Percentiles rank a stretch among this genome's conserved stretches.
Conservation (phyloP, 768 basidiomycete species). For the Mycena capillaripes region DNA sequence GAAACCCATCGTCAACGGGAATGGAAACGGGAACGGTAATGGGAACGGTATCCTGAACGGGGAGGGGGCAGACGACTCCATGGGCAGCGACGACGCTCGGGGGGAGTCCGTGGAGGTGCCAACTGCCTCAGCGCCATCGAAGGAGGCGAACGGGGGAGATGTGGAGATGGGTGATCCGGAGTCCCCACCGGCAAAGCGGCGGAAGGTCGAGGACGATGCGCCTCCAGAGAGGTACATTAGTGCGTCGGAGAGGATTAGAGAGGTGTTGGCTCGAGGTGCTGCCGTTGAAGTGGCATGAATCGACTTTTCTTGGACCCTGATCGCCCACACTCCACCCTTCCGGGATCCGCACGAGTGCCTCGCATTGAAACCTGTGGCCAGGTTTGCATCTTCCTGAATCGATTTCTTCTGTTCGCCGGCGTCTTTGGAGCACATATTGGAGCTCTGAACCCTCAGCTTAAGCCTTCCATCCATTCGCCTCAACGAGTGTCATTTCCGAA, state of each 20-base stretch:
- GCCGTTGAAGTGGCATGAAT: neutral
- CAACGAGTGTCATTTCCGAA: no score
- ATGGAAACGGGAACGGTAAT: slow-evolving; percentile 11
- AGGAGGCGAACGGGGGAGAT: neutral
- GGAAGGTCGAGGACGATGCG: slow-evolving; percentile 4
- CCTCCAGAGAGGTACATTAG: slow-evolving; percentile 14
- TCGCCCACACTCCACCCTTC: no score
- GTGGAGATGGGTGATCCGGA: neutral
- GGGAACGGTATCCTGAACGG: neutral
- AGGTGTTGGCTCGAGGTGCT: slow-evolving; percentile 7
- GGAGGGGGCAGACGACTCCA: slow-evolving; percentile 5
- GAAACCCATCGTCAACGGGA: neutral
- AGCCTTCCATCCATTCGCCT: no score
- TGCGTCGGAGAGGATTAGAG: slow-evolving; percentile 33
- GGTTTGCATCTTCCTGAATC: no score
- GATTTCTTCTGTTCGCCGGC: no score
- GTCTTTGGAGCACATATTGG: no score
- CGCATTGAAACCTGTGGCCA: no score
- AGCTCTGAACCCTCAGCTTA: no score
- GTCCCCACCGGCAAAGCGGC: slow-evolving; percentile 32
- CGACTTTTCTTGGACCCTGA: neutral
- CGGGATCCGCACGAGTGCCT: no score
- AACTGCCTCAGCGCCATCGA: neutral
- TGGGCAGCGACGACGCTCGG: slow-evolving; percentile 20
- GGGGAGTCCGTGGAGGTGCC: neutral